Evolutionary conservation across 495 filamentous ascomycete species (phyloP), one percentile per base, ranked within the genome.

Genomic region (Neohortaea acidophila): DNA sequence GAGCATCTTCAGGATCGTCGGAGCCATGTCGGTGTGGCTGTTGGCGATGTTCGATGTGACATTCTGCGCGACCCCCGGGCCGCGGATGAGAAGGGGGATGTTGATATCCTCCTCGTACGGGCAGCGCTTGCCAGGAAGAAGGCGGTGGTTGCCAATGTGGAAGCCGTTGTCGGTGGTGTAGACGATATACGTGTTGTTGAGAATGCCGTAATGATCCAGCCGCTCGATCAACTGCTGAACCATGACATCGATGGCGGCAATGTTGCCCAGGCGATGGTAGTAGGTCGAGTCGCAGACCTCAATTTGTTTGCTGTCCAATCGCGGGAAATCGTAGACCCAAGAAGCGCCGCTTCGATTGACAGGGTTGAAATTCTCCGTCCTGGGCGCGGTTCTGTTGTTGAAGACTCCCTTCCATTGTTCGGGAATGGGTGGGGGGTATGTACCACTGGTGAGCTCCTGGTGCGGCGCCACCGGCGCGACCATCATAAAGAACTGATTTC

Each of bases 91-190:
- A 2, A 82, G 58, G 0, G 79, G 78, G 1, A 84, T 69, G 23
- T 78, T 73, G 43, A 81, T 75, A 47, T 84, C 79, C 49, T 80
- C 75, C 44, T 81, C 77, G 34, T 69, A 81, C 1, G 73, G 72
- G 38, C 70, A 75, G 17, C 69, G 64, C 56, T 84, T 84, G 2
- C 77, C 78, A 1, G 77, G 75, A 4, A 69, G 70, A 22, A 82
- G 46, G 5, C 79, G 66, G 50, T 84, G 78, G 41, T 82, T 77
- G 18, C 75, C 70, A 37, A 82, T 77, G 43, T 82, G 78, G 53
- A 74, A 82, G 0, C 32, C 78, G 44, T 84, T 82, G 46, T 82
- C 79, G 0, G 70, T 72, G 1, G 75, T 77, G 49, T 76, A 81
- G 29, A 84, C 29, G 32, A 84, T 65, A 39, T 73, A 81, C 0